Base-by-base conservation (phyloP, 805 yeast genomes). In the Blastobotrys attinorum region DNA sequence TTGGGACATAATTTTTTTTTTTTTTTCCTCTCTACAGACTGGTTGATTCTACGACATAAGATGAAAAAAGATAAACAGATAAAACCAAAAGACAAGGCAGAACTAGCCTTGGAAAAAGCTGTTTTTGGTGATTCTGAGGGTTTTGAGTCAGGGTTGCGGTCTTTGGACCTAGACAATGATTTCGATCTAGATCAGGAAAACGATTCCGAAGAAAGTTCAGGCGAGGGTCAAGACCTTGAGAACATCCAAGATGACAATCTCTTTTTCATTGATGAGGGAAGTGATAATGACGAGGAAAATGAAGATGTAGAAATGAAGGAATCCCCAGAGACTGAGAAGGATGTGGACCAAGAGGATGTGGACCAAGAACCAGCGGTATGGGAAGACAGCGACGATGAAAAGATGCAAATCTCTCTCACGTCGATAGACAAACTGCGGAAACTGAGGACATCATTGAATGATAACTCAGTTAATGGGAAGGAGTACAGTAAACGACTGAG, bases 321-420 rank as follows among this genome's bases (percentile, higher is more conserved):
- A 31, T 4, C 18, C 18, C 17, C 11, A 7, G 21, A 32, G 16
- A 4, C 20, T 22, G 21, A 22, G 17, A 35, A 25, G n/a, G 40
- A 27, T 29, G 15, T 31, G 5, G 41, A 39, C 20, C 8, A 15
- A 2, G 54, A 52, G 8, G 70, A 70, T 43, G n/a, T n/a, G n/a
- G 48, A 42, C 20, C 34, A 46, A 21, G 63, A 52, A 20, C 53
- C 50, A 15, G 63, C 59, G 4, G 87, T 81, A 2, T 92, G 98
- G 98, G 62, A 62, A 13, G 98, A 92, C 64, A 81, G 94, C 46
- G 97, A 89, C 56, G 98, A 92, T 61, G 97, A 89, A 49, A 70
- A 70, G 36, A 52, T 84, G 21, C 65, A 67, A 17, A 71, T 90
- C 4, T 76, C 92, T 1, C 63, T 92, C 23, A 58, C 69, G 13